A percentile compares a stretch with the other conserved stretches of the same genome.
Conservation (phyloP, 2,329 filamentous ascomycete genomes). For the Ceratocystis ficicola region DNA sequence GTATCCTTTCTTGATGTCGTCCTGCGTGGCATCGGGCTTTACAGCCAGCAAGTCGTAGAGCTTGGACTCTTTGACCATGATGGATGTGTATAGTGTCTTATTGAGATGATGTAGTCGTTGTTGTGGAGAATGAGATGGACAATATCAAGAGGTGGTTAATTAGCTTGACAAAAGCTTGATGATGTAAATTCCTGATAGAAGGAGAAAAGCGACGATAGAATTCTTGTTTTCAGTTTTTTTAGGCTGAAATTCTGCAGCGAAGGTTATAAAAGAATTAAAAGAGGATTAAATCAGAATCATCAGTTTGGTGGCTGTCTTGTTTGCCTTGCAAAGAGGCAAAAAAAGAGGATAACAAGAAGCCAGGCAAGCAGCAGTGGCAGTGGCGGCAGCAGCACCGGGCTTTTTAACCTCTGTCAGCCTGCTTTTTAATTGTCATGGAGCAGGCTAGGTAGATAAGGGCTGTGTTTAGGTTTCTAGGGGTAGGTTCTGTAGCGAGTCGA, state of each 20-base stretch:
- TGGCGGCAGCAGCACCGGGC: too few species aligned
- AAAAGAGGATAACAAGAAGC: too few species aligned
- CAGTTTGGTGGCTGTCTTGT: neutral
- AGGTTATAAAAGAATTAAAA: neutral
- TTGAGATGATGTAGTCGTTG: neutral
- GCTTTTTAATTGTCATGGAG: too few species aligned
- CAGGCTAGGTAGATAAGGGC: too few species aligned
- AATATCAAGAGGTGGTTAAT: constrained; percentile 7
- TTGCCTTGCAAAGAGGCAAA: neutral
- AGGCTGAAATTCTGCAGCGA: neutral
- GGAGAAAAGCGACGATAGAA: too few species aligned
- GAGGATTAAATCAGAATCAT: neutral
- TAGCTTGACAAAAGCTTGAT: neutral
- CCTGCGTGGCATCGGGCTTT: constrained; percentile 68
- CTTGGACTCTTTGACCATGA: constrained; percentile 89
- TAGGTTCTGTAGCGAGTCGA: neutral
- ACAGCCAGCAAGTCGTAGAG: constrained; percentile 80
- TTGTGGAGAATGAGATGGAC: neutral
- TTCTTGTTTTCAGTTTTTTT: neutral
- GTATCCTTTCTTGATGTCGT: constrained; percentile 96
- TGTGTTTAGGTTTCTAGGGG: too few species aligned
- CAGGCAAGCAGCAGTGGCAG: too few species aligned
- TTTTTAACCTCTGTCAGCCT: too few species aligned
- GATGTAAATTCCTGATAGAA: neutral
- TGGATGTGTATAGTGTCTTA: constrained; percentile 26